Percentiles rank a stretch among this genome's conserved stretches.
Conservation (phyloP, 495 filamentous ascomycete species). For the Cairneyella variabilis region DNA sequence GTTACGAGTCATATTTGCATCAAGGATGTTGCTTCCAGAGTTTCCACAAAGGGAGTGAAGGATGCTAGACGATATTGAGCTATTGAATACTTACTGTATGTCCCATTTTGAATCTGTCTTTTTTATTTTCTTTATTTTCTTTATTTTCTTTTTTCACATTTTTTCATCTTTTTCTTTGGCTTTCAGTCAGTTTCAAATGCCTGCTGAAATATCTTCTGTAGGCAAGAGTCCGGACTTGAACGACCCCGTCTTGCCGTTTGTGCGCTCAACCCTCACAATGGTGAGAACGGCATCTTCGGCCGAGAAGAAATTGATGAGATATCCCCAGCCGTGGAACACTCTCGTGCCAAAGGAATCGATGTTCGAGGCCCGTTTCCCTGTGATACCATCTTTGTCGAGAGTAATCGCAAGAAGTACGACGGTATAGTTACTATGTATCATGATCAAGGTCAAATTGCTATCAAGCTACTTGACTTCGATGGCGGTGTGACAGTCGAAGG, state of each 20-base stretch:
- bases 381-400: not conserved
- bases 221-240: not conserved
- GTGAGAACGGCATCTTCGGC: not conserved
- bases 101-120: not conserved
- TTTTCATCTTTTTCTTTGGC: too few species aligned
- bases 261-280: not conserved
- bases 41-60: not conserved
- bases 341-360: not conserved
- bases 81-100: not conserved
- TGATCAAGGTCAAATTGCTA: not conserved
- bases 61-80: not conserved
- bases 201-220: not conserved
- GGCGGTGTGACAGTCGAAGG: not conserved
- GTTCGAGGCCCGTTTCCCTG: not conserved
- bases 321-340: not conserved
- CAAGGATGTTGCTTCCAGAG: not conserved
- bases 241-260: not conserved
- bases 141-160: too few species aligned
- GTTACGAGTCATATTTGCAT: not conserved
- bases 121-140: too few species aligned
- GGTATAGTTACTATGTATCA: not conserved
- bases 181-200: too few species aligned
- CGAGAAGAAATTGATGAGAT: not conserved
- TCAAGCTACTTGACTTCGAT: not conserved
- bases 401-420: not conserved